Evolutionary conservation across 108 stramenopile species (phyloP).

Genomic region (Nitzschia sp.): DNA sequence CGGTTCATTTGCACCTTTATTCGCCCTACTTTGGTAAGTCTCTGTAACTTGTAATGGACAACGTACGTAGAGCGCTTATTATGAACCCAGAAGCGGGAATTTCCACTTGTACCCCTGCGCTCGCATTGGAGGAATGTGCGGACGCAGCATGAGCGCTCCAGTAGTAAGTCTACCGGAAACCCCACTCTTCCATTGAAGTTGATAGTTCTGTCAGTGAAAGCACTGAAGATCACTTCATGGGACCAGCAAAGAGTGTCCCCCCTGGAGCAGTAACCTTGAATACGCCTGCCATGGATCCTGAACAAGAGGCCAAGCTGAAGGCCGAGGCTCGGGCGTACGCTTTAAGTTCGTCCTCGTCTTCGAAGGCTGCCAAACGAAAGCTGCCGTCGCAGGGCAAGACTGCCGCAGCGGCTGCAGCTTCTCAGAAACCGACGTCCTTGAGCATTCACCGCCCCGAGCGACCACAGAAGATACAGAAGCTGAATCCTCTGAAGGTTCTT

Average conservation of each 20-base stretch:
- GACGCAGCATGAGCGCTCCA: no score
- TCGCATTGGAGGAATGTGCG: no score
- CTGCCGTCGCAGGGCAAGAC: background rate
- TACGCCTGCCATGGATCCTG: conserved; percentile 5
- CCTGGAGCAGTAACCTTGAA: background rate
- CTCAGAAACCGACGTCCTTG: background rate
- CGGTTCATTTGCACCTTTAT: no score
- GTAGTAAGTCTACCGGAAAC: no score
- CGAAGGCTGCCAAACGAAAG: conserved; percentile 12
- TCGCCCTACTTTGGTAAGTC: no score
- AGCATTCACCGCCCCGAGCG: conserved; percentile 11
- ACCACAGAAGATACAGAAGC: conserved; percentile 12
- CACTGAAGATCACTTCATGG: no score
- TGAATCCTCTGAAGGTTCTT: conserved; percentile 6
- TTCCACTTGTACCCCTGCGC: no score
- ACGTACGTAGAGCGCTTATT: no score
- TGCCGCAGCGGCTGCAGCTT: background rate
- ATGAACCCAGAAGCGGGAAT: no score
- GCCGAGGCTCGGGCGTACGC: conserved; percentile 48
- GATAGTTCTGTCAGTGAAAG: no score
- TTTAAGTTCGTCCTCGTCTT: conserved; percentile 19
- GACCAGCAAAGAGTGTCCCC: conserved; percentile 1
- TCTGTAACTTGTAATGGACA: no score
- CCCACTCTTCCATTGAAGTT: no score
- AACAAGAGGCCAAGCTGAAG: conserved; percentile 30